Evolutionary conservation across 805 yeast species (phyloP).

Genomic region (Candida michaelii): DNA sequence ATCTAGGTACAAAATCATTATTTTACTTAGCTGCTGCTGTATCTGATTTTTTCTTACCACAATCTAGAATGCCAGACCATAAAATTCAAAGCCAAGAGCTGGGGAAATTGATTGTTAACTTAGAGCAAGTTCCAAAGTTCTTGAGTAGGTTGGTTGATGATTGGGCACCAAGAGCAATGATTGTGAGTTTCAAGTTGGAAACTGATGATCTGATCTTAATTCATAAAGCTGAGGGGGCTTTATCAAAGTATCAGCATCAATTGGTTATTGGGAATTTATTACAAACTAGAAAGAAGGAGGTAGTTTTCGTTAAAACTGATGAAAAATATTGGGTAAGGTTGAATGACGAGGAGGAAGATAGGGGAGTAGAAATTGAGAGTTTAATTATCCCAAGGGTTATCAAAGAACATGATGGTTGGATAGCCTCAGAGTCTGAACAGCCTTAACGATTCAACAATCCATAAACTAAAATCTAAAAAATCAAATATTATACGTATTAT

Average conservation of each 20-base stretch:
- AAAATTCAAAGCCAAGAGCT: constrained; percentile 84
- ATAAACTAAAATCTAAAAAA: no score
- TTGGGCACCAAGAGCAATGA: constrained; percentile 96
- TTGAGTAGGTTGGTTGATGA: constrained; percentile 80
- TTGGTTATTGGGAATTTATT: constrained; percentile 90
- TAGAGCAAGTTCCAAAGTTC: constrained; percentile 96
- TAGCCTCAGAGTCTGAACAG: no score
- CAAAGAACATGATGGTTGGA: constrained; percentile 63
- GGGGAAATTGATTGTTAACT: constrained; percentile 77
- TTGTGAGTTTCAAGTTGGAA: constrained; percentile 90
- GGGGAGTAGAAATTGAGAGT: constrained; percentile 68
- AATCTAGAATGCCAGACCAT: constrained; percentile 83
- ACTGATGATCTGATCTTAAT: constrained; percentile 75
- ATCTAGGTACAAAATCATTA: constrained; percentile 56
- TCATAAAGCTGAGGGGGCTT: constrained; percentile 74
- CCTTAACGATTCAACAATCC: no score
- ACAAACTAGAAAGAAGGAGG: constrained; percentile 85
- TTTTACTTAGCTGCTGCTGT: constrained; percentile 97
- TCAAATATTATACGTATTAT: background rate
- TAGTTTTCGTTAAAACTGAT: constrained; percentile 71
- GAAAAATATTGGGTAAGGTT: constrained; percentile 53
- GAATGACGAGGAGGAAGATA: constrained; percentile 36
- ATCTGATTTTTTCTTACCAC: constrained; percentile 91
- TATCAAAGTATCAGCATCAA: constrained; percentile 86
- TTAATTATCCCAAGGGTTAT: constrained; percentile 78